Percentiles rank a stretch among this genome's conserved stretches.
These are phyloP conservation scores for Paramecium caudatum DNA, from an alignment of 73 alveolate genomes.

Conservation along the genomic window DNA sequence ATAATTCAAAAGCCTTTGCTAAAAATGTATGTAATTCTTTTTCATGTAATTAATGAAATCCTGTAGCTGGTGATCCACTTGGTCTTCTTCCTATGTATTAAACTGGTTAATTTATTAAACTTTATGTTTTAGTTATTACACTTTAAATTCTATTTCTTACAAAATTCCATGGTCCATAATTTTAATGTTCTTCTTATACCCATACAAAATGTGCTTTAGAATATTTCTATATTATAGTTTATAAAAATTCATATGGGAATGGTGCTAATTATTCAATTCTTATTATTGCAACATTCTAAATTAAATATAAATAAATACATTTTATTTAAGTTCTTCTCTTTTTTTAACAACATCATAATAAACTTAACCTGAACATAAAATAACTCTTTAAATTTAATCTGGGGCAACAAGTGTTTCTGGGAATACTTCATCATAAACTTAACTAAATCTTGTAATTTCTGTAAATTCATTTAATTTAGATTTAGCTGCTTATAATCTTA, in stretches of 20 bases:
- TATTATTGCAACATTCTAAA: slow-evolving; percentile 67
- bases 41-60: slow-evolving; percentile 39
- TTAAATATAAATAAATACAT: not conserved
- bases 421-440: slow-evolving; percentile 71
- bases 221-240: slow-evolving; percentile 22
- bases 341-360: slow-evolving; percentile 79
- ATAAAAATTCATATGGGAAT: slow-evolving; percentile 74
- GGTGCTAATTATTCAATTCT: slow-evolving; percentile 78
- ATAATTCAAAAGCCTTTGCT: slow-evolving; percentile 38
- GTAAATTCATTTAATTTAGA: slow-evolving; percentile 76
- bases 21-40: not conserved
- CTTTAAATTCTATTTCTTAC: slow-evolving; percentile 66
- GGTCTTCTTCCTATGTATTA: slow-evolving; percentile 71
- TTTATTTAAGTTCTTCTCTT: slow-evolving; percentile 65
- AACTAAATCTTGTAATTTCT: slow-evolving; percentile 61
- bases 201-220: slow-evolving; percentile 65
- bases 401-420: slow-evolving; percentile 73
- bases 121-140: slow-evolving; percentile 30
- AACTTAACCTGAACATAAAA: slow-evolving; percentile 93
- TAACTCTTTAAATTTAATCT: slow-evolving; percentile 77
- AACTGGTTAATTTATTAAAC: not conserved
- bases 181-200: slow-evolving; percentile 76
- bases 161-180: slow-evolving; percentile 75
- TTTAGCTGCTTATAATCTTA: slow-evolving; percentile 81
- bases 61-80: slow-evolving; percentile 75